Evolutionary conservation across 805 yeast genomes (phyloP), one percentile per base, ranked within the genome.

Genomic region (Saccharomycopsis microspora): DNA sequence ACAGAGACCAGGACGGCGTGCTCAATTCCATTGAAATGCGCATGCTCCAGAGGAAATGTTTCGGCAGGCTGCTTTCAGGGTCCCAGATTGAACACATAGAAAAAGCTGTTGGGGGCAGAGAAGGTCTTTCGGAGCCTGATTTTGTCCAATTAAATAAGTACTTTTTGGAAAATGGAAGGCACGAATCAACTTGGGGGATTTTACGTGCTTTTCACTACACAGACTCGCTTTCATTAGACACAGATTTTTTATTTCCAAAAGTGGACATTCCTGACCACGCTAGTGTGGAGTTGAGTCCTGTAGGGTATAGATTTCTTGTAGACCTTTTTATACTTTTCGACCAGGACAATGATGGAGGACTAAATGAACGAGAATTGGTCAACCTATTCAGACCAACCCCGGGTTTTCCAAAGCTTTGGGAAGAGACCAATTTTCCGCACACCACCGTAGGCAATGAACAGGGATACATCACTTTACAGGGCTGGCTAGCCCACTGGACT

Each of bases 401-500:
- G 0, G 97, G 97, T 0, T 71, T 88, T 1, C 99, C 99, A 0
- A 71, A 71, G 48, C 68, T 84, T 5, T 93, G 99, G 99, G 70
- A 72, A 36, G 88, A 85, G 9, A 74, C 85, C 0, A 80, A 80
- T 54, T 93, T 93, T 59, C 99, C 99, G 0, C 69, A 74, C 30
- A 78, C 95, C 1, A 85, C 95, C 7, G 96, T 90, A 1, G 76
- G 95, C 46, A 89, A 88, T 60, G 96, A 88, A 54, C 81, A 80
- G 53, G 97, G 96, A 0, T 75, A 79, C 60, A 88, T 93, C 3
- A 87, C 97, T 0, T 64, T 93, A 31, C 98, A 94, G 65, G 98
- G 99, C 3, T 93, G 99, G 99, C 66, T 93, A 37, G 98, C 98
- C 0, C 97, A 90, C 58, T 93, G 99, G 99, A 82, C 90, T 56